phyloP scores from a whole-genome alignment of 2,329 filamentous ascomycete genomes.

The Botrytis byssoidea region DNA sequence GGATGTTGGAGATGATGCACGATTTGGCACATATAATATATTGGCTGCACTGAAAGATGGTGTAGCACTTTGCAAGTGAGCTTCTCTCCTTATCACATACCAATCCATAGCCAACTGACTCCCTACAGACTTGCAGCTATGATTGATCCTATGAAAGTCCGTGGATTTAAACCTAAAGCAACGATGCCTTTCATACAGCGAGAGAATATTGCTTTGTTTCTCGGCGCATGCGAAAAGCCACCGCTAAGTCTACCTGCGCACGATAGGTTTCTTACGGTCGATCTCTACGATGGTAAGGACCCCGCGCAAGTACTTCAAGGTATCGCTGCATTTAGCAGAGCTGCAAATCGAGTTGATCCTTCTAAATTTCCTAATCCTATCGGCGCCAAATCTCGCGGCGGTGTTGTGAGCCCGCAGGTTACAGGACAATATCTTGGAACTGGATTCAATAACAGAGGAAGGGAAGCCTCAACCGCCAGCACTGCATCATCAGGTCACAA shows the following conservation, averaged over 20 bases:
- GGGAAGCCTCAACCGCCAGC: conserved; percentile 57
- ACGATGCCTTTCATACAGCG: conserved; percentile 98
- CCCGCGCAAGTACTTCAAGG: conserved; percentile 95
- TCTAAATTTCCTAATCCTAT: conserved; percentile 71
- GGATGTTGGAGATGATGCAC: conserved; percentile 47
- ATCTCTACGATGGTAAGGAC: conserved; percentile 93
- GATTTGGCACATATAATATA: conserved; percentile 50
- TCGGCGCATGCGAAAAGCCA: conserved; percentile 79
- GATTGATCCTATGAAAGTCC: conserved; percentile 69
- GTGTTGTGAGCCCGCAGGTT: conserved; percentile 62
- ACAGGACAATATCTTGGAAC: conserved; percentile 52
- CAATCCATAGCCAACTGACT: conserved; percentile 22
- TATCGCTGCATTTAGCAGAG: conserved; percentile 84
- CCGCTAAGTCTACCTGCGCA: conserved; percentile 88
- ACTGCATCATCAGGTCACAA: conserved; percentile 53
- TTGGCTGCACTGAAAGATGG: conserved; percentile 88
- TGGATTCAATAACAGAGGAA: conserved; percentile 43
- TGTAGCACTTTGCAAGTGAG: conserved; percentile 86
- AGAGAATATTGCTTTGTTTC: conserved; percentile 98
- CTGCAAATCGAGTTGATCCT: conserved; percentile 73
- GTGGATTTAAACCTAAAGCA: conserved; percentile 82
- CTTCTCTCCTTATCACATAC: conserved; percentile 20
- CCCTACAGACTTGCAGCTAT: conserved; percentile 70
- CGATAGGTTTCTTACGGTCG: conserved; percentile 95
- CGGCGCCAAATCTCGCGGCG: conserved; percentile 63